Evolutionary conservation across 2,329 filamentous ascomycete species (phyloP).

Genomic region (Sporothrix inflata): DNA sequence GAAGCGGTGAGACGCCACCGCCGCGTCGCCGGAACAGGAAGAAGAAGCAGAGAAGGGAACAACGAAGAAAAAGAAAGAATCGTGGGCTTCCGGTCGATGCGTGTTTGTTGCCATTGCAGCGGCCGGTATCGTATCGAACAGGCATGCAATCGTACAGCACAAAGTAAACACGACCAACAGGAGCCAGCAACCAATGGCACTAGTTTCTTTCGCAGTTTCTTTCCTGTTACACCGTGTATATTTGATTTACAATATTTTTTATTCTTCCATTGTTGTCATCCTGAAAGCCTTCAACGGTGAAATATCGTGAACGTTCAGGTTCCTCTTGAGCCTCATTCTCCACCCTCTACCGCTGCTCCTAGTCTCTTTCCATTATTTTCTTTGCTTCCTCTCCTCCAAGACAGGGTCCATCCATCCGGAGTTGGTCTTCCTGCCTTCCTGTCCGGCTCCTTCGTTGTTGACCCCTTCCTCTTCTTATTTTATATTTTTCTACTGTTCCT

Average conservation of each 20-base stretch:
- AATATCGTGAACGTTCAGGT: background rate
- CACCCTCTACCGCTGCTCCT: background rate
- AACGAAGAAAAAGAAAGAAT: background rate
- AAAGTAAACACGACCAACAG: background rate
- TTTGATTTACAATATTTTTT: background rate
- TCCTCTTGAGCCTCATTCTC: background rate
- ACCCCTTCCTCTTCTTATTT: background rate
- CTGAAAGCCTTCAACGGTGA: background rate
- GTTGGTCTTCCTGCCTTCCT: background rate
- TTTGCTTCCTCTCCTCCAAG: background rate
- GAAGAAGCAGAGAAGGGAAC: background rate
- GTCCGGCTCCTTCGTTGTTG: background rate
- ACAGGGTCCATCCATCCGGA: background rate
- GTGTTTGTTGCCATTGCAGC: background rate
- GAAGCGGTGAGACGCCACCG: slow-evolving; percentile 4
- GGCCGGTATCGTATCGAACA: background rate
- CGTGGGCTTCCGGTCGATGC: background rate
- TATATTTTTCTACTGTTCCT: background rate
- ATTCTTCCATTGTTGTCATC: background rate
- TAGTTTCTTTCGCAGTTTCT: background rate
- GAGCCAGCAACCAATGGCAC: background rate
- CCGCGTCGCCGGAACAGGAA: background rate
- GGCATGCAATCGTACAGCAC: background rate
- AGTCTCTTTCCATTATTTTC: background rate
- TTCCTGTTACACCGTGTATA: no score